phyloP scores from a whole-genome alignment of 169 alveolate genomes.

The Plasmodium cynomolgi region DNA sequence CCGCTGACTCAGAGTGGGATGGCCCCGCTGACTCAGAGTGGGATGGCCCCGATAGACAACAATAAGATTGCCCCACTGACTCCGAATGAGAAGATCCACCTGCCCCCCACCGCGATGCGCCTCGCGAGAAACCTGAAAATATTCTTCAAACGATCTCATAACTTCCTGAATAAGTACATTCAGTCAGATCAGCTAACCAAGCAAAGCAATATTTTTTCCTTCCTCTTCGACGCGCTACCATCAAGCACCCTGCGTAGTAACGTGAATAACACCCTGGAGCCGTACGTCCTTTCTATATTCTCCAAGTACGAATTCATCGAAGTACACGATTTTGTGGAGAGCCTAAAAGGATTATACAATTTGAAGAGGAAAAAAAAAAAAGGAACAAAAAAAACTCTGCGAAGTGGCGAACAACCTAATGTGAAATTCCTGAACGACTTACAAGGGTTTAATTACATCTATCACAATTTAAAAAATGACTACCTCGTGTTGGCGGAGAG shows the following conservation, averaged over 20 bases:
- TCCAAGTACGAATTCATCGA: conserved; percentile 27
- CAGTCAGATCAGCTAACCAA: neutral
- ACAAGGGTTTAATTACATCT: conserved; percentile 56
- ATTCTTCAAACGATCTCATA: conserved; percentile 31
- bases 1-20: neutral
- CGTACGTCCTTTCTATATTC: conserved; percentile 6
- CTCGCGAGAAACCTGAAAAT: conserved; percentile 5
- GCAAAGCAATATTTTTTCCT: conserved; percentile 63
- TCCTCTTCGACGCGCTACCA: conserved; percentile 68
- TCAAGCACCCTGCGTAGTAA: neutral
- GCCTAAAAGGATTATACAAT: conserved; percentile 50
- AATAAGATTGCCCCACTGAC: neutral
- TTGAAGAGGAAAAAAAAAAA: conserved; percentile 14
- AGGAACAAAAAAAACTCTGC: conserved; percentile 5
- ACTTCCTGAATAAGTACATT: conserved; percentile 45
- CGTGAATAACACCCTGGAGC: conserved; percentile 19
- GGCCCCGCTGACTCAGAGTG: too few species aligned
- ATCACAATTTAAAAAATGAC: conserved; percentile 56
- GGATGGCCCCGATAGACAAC: too few species aligned
- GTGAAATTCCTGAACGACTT: conserved; percentile 30
- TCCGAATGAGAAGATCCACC: neutral
- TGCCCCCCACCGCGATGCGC: neutral
- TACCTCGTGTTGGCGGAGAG: conserved; percentile 26
- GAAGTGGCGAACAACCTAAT: conserved; percentile 14
- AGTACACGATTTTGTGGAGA: conserved; percentile 49